phyloP scores from a whole-genome alignment of 371 early-diverging fungal species.

The Cokeromyces recurvatus region DNA sequence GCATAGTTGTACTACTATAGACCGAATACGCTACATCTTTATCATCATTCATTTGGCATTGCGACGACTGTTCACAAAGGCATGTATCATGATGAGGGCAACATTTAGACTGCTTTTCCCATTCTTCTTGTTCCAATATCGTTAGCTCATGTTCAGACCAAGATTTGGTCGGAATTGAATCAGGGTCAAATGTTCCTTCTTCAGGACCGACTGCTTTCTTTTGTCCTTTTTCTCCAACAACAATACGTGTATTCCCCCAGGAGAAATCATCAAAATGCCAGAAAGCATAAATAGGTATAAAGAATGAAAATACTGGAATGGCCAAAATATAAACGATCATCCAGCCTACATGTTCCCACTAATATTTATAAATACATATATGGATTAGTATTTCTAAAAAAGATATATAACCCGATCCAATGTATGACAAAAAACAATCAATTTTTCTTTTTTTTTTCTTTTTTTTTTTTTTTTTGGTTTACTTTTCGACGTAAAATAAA shows the following conservation, averaged over 20 bases:
- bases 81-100: too few species aligned
- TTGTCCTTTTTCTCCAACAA: conserved; percentile 75
- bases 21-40: too few species aligned
- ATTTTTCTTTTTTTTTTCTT: too few species aligned
- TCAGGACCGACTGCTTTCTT: conserved; percentile 52
- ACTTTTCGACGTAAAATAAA: conserved; percentile 85
- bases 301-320: conserved; percentile 63
- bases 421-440: too few species aligned
- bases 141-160: conserved; percentile 84
- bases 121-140: too few species aligned
- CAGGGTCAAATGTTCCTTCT: conserved; percentile 74
- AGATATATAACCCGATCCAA: too few species aligned
- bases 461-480: conserved; percentile 56
- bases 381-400: too few species aligned
- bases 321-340: conserved; percentile 77
- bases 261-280: conserved; percentile 93
- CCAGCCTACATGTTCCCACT: conserved; percentile 79
- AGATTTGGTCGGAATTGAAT: conserved; percentile 81
- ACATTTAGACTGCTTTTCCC: too few species aligned
- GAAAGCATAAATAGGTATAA: conserved; percentile 74
- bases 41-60: too few species aligned
- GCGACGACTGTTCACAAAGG: too few species aligned
- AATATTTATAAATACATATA: too few species aligned
- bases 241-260: conserved; percentile 91
- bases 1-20: too few species aligned